Percentiles rank a stretch among this genome's conserved stretches.
These are phyloP conservation scores for Sporodiniella umbellata DNA, from an alignment of 371 early-diverging fungal species.

Conservation along the genomic window DNA sequence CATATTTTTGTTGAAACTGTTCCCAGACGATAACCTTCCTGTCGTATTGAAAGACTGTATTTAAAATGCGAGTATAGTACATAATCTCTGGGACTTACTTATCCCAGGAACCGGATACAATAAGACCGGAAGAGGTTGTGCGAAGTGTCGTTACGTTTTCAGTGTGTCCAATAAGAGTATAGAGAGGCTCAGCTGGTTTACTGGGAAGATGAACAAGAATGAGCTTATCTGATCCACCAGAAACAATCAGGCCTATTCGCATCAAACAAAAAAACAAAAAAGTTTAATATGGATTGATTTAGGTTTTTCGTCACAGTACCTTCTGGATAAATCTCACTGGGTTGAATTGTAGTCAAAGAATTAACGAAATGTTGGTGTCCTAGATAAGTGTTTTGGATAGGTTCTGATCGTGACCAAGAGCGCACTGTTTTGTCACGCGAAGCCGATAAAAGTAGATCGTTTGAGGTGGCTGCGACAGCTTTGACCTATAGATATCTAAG, in stretches of 20 bases:
- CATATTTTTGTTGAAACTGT: slow-evolving; percentile 62
- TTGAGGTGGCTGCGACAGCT: slow-evolving; percentile 64
- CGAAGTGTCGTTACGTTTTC: slow-evolving; percentile 86
- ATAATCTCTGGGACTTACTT: slow-evolving; percentile 52
- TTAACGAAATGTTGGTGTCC: slow-evolving; percentile 86
- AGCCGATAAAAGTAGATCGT: slow-evolving; percentile 68
- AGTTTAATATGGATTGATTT: background rate
- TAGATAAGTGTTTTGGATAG: slow-evolving; percentile 47
- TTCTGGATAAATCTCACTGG: slow-evolving; percentile 54
- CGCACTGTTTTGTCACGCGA: slow-evolving; percentile 77
- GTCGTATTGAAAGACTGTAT: background rate
- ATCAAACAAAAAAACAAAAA: background rate
- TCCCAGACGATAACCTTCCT: slow-evolving; percentile 74
- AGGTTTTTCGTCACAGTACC: slow-evolving; percentile 59
- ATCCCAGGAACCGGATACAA: slow-evolving; percentile 97
- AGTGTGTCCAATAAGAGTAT: slow-evolving; percentile 77
- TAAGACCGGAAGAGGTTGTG: slow-evolving; percentile 58
- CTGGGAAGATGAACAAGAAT: slow-evolving; percentile 78
- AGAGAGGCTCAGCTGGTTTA: slow-evolving; percentile 55
- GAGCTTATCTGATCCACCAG: slow-evolving; percentile 81
- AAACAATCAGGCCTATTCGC: slow-evolving; percentile 79
- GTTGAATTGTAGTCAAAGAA: slow-evolving; percentile 64
- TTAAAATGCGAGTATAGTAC: background rate
- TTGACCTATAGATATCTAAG: slow-evolving; percentile 50
- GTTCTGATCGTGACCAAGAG: slow-evolving; percentile 53